Base-by-base conservation (phyloP, 2,329 filamentous ascomycete genomes). In the Alternaria solani region DNA sequence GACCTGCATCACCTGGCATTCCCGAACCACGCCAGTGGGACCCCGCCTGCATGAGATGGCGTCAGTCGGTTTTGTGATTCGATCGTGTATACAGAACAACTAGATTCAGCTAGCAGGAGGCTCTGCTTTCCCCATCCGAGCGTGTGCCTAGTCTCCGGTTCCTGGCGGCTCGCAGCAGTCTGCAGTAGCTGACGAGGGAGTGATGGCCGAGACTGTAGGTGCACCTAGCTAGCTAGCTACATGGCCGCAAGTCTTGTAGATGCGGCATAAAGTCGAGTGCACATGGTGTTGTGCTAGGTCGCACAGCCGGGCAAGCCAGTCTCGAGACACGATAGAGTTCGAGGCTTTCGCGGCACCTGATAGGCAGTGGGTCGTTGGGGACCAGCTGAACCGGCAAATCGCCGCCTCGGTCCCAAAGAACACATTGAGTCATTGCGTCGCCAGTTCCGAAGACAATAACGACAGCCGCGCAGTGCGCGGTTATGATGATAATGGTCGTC, bases 41-140 rank as follows among this genome's bases (percentile, higher is more conserved):
- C 42, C 49, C 42, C 28, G 53, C 55, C 63, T 64, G 62, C 62
- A 65, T 63, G 57, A 57, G 41, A 65, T 68, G 65, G 66, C 65
- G 67, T 70, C 64, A 66, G 67, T 64, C 41, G 39, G 57, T 51
- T 65, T 58, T 59, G 32, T 66, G 64, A 71, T 64, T 66, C 63
- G 65, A 66, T 59, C 59, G 20, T 48, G 32, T 23, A 26, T 16
- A 25, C 46, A 58, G 65, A 54, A 63, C 59, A 59, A 60, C 57
- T 51, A 51, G 49, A 62, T 56, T 52, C 43, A 62, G 55, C 52
- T 68, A 70, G 65, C 42, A 69, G 52, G 73, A 73, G 72, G 75
- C 72, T 75, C 71, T 72, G 72, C 61, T 57, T 73, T 72, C 73
- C 70, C 73, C 73, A 74, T 74, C 68, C 68, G 70, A 76, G 71